Percentiles rank a stretch among this genome's conserved stretches.
Conservation (phyloP, 139 green algal species). For the Chlamydomonas applanata region DNA sequence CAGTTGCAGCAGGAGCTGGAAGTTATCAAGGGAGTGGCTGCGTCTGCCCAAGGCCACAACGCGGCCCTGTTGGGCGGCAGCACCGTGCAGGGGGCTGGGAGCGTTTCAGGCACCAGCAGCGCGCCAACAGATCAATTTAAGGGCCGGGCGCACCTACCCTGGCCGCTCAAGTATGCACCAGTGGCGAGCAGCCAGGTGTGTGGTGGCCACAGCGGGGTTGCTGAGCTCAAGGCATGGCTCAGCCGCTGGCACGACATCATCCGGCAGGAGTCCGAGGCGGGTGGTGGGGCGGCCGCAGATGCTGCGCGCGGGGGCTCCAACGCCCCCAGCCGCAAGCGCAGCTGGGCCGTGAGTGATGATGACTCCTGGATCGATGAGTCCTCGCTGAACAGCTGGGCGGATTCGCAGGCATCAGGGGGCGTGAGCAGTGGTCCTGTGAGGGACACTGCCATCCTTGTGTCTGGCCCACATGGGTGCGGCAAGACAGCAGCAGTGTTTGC, state of each 20-base stretch:
- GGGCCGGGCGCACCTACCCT: not conserved
- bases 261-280: not conserved
- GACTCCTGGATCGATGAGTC: slow-evolving; percentile 3
- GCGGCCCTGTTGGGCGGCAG: no score
- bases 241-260: not conserved
- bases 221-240: not conserved
- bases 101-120: no score
- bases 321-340: not conserved
- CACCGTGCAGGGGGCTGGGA: no score
- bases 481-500: slow-evolving; percentile 51
- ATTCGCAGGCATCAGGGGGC: not conserved
- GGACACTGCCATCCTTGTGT: slow-evolving; percentile 31
- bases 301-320: not conserved
- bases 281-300: not conserved
- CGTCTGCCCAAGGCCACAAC: no score
- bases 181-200: not conserved
- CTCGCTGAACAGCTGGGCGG: not conserved
- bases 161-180: not conserved
- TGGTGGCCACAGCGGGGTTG: not conserved
- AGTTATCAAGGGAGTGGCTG: no score
- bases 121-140: no score
- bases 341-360: slow-evolving; percentile 3
- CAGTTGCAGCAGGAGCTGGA: slow-evolving; percentile 16
- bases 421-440: not conserved
- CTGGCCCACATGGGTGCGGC: slow-evolving; percentile 39